Conservation (phyloP, 148 eudicot species). For the Fallopia convolvulus region DNA sequence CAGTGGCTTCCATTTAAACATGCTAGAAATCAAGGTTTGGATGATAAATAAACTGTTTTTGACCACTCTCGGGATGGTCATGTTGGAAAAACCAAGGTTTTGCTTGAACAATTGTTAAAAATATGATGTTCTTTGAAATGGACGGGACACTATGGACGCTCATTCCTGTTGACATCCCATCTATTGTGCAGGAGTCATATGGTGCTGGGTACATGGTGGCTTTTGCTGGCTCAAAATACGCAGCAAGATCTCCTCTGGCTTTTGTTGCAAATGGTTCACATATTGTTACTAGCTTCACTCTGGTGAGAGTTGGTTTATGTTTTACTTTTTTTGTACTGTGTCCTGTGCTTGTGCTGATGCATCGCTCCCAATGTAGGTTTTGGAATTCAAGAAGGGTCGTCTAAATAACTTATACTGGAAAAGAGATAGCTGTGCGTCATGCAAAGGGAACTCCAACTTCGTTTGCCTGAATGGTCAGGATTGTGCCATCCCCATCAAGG, state of each 20-base stretch:
- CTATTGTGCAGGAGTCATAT: conserved; percentile 36
- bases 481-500: conserved; percentile 59
- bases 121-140: too few species aligned
- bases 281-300: conserved; percentile 85
- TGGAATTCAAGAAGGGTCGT: conserved; percentile 77
- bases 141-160: neutral
- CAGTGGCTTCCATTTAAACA: neutral
- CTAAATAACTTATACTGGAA: conserved; percentile 87
- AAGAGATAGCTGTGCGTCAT: conserved; percentile 81
- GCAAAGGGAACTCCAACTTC: conserved; percentile 58
- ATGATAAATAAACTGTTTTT: neutral
- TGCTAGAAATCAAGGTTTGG: neutral
- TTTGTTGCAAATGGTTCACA: conserved; percentile 60
- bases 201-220: conserved; percentile 89
- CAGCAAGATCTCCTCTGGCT: conserved; percentile 86
- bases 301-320: conserved; percentile 38
- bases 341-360: neutral
- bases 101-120: too few species aligned
- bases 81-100: neutral
- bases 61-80: neutral
- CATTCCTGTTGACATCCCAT: neutral
- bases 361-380: conserved; percentile 37
- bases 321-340: neutral
- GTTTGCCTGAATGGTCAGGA: conserved; percentile 83
- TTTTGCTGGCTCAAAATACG: conserved; percentile 92